Evolutionary conservation across 1,284 basidiomycete genomes (phyloP).

Genomic region (Boletus nobilissimus): DNA sequence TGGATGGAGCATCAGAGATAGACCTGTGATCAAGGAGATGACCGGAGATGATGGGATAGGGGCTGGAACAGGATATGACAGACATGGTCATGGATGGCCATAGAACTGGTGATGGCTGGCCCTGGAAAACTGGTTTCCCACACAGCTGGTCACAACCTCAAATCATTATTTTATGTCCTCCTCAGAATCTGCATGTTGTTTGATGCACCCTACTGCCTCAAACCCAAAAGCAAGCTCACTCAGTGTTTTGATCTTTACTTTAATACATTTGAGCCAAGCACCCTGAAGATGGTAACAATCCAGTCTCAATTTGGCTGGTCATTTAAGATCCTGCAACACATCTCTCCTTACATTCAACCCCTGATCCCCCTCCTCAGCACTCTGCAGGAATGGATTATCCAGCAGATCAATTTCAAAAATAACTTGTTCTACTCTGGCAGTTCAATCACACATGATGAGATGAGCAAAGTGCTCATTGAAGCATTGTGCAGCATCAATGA

Average conservation of each 20-base stretch:
- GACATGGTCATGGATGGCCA: background rate
- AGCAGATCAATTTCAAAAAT: too few species aligned
- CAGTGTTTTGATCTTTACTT: background rate
- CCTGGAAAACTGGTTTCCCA: background rate
- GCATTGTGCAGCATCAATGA: too few species aligned
- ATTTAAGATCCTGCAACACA: background rate
- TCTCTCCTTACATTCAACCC: background rate
- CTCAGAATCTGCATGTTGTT: background rate
- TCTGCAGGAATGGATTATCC: background rate
- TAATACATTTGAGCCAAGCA: background rate
- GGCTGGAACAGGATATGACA: too few species aligned
- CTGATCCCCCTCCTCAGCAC: background rate
- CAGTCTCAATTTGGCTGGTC: background rate
- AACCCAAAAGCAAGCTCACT: background rate
- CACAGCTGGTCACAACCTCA: background rate
- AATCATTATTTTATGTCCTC: background rate
- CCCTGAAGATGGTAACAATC: background rate
- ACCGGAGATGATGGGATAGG: too few species aligned
- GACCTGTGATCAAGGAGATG: too few species aligned
- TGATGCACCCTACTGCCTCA: background rate
- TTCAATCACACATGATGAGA: too few species aligned
- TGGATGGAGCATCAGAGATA: too few species aligned
- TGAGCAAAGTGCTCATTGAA: too few species aligned
- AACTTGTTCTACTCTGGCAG: too few species aligned
- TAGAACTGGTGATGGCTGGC: background rate